Conservation (phyloP, 768 basidiomycete genomes). For the Kwoniella europaea region DNA sequence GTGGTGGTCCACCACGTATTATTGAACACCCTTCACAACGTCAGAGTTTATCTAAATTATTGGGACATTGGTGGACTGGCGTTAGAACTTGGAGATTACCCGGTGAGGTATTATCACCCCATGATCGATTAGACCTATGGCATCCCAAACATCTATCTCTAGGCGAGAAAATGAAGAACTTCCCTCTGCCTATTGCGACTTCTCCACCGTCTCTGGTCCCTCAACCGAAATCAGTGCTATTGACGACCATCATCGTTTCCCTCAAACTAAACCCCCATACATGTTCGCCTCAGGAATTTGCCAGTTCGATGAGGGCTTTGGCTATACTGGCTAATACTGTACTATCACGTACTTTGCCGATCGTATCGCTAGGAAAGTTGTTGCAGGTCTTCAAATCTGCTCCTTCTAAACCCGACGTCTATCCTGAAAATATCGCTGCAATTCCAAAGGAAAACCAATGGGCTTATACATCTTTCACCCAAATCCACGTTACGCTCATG, state of each 20-base stretch:
- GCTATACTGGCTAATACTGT: slow-evolving; percentile 56
- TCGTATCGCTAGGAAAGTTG: slow-evolving; percentile 39
- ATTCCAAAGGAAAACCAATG: slow-evolving; percentile 34
- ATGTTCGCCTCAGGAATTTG: slow-evolving; percentile 27
- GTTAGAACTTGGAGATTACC: slow-evolving; percentile 53
- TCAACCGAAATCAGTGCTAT: slow-evolving; percentile 32
- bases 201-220: slow-evolving; percentile 53
- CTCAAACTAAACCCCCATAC: slow-evolving; percentile 34
- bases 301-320: slow-evolving; percentile 50
- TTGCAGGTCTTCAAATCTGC: slow-evolving; percentile 41
- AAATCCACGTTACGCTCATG: slow-evolving; percentile 53
- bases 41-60: slow-evolving; percentile 17
- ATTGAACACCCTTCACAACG: background rate
- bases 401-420: slow-evolving; percentile 43
- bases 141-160: slow-evolving; percentile 51
- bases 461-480: slow-evolving; percentile 54
- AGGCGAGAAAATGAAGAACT: slow-evolving; percentile 51
- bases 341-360: slow-evolving; percentile 53
- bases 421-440: slow-evolving; percentile 35
- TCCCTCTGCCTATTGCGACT: slow-evolving; percentile 52
- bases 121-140: slow-evolving; percentile 53
- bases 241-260: slow-evolving; percentile 41
- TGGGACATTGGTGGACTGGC: slow-evolving; percentile 53
- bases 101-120: slow-evolving; percentile 52
- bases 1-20: slow-evolving; percentile 43